These are phyloP conservation scores for Trichophaea hybrida DNA, from an alignment of 2,329 filamentous ascomycete genomes.

Conservation along the genomic window DNA sequence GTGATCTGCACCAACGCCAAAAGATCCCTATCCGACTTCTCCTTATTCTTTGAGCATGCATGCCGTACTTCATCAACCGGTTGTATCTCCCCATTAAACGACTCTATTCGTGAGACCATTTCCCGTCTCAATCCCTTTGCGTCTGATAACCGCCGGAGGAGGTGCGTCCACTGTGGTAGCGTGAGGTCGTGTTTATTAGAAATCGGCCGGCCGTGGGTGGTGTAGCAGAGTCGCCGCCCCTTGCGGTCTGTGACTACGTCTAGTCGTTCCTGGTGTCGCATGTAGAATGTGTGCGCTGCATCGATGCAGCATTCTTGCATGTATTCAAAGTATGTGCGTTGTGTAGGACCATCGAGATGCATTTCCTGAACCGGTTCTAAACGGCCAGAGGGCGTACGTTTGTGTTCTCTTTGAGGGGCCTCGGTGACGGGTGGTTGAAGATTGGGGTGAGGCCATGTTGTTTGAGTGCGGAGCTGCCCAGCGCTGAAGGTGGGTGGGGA, in stretches of 20 bases:
- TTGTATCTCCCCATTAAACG: slow-evolving; percentile 26
- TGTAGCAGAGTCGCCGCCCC: slow-evolving; percentile 12
- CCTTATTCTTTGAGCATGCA: slow-evolving; percentile 23
- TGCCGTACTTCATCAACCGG: slow-evolving; percentile 26
- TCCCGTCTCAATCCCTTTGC: slow-evolving; percentile 19
- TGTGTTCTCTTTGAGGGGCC: background rate
- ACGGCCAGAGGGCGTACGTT: background rate
- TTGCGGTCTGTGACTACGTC: slow-evolving; percentile 14
- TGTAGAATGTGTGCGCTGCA: slow-evolving; percentile 18
- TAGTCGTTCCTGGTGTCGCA: slow-evolving; percentile 11
- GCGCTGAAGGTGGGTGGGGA: background rate
- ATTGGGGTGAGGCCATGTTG: background rate
- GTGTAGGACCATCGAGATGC: slow-evolving; percentile 10
- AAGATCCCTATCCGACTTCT: slow-evolving; percentile 24
- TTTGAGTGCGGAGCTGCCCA: background rate
- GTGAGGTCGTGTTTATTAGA: slow-evolving; percentile 16
- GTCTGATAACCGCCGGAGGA: slow-evolving; percentile 24
- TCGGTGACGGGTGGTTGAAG: background rate
- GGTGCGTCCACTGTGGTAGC: slow-evolving; percentile 26
- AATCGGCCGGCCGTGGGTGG: slow-evolving; percentile 2
- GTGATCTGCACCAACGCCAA: slow-evolving; percentile 24
- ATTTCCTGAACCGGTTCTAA: slow-evolving; percentile 16
- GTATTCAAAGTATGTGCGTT: slow-evolving; percentile 18
- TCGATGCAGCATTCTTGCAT: slow-evolving; percentile 19
- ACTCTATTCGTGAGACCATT: slow-evolving; percentile 24